phyloP scores from a whole-genome alignment of 1,139 yeast species.

The Lodderomyces elongisporus region DNA sequence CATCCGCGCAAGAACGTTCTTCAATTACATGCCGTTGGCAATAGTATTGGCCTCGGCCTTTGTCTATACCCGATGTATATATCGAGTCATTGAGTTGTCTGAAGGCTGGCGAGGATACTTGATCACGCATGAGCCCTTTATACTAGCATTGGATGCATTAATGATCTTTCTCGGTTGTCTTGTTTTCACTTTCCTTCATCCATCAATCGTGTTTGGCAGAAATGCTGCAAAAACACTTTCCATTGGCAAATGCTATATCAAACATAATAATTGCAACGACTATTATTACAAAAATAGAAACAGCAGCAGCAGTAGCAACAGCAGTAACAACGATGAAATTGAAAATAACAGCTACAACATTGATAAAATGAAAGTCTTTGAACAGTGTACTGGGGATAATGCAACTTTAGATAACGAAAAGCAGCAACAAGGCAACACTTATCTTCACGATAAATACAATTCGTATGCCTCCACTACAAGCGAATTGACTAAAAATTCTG shows the following conservation, averaged over 20 bases:
- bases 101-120: conserved; percentile 34
- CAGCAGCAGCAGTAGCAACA: background rate
- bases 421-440: too few species aligned
- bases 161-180: conserved; percentile 19
- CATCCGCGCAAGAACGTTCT: conserved; percentile 16
- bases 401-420: too few species aligned
- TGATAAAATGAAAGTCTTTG: too few species aligned
- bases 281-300: background rate
- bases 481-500: too few species aligned
- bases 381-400: too few species aligned
- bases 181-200: conserved; percentile 22
- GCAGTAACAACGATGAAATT: background rate
- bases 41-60: conserved; percentile 18
- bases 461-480: too few species aligned
- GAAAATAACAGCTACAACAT: background rate
- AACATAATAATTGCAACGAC: background rate
- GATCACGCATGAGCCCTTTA: conserved; percentile 27
- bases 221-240: too few species aligned
- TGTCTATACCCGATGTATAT: conserved; percentile 27
- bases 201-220: conserved; percentile 23
- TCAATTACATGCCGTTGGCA: conserved; percentile 22
- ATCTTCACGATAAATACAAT: too few species aligned
- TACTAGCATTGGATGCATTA: conserved; percentile 26
- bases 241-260: too few species aligned
- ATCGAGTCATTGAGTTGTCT: conserved; percentile 27